phyloP scores from a whole-genome alignment of 106 monocot species.

The Chionographis japonica region DNA sequence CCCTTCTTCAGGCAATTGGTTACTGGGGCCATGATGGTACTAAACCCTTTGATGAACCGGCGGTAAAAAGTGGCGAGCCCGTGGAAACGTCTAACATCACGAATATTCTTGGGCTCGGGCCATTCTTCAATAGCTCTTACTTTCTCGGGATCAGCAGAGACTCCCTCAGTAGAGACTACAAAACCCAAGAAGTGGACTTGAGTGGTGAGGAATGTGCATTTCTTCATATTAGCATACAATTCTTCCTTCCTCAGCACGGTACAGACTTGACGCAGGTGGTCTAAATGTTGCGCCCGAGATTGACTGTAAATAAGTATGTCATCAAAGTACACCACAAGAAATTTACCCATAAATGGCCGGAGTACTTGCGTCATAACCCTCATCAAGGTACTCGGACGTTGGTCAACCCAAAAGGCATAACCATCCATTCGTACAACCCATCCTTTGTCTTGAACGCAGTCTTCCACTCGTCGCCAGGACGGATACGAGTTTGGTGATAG shows the following conservation, averaged over 20 bases:
- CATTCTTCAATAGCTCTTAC: neutral
- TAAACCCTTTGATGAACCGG: neutral
- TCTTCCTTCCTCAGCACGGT: neutral
- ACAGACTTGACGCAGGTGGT: neutral
- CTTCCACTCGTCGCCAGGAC: neutral
- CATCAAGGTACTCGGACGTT: neutral
- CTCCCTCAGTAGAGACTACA: neutral
- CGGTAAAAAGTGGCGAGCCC: neutral
- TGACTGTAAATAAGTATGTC: neutral
- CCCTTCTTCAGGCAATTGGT: too few relatives aligned
- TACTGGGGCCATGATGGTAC: neutral
- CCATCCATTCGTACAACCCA: slow-evolving; percentile 1
- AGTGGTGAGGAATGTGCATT: neutral
- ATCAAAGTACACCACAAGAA: neutral
- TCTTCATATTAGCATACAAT: neutral
- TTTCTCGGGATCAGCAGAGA: neutral
- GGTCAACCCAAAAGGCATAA: neutral
- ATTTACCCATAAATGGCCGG: neutral
- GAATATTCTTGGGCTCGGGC: neutral
- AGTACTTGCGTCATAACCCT: neutral
- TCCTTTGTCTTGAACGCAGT: neutral
- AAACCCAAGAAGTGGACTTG: too few relatives aligned
- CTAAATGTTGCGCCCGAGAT: neutral
- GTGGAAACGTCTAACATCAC: neutral
- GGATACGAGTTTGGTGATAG: neutral